A percentile compares a stretch with the other conserved stretches of the same genome.
phyloP scores from a whole-genome alignment of 768 basidiomycete species.

The Boletus barrowsii region DNA sequence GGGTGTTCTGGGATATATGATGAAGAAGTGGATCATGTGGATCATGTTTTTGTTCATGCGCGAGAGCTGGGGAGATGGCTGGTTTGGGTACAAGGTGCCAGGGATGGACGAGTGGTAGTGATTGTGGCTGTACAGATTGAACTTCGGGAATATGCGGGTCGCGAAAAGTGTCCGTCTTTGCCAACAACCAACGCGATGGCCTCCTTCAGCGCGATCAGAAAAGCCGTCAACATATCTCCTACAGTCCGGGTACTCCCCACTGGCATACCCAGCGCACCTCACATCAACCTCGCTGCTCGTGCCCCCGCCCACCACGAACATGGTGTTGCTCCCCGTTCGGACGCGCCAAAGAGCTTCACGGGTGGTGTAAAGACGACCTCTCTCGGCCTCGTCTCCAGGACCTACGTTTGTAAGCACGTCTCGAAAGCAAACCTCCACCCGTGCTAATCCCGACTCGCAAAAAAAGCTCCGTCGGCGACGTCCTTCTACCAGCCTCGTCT shows the following conservation, averaged over 20 bases:
- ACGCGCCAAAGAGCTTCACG: constrained; percentile 61
- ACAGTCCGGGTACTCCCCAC: constrained; percentile 75
- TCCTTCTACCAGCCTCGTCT: constrained; percentile 62
- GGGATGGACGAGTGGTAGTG: constrained; percentile 25
- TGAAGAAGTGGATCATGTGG: constrained; percentile 28
- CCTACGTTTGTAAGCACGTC: constrained; percentile 53
- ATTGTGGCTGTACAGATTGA: constrained; percentile 34
- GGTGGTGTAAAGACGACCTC: constrained; percentile 48
- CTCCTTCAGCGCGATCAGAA: constrained; percentile 72
- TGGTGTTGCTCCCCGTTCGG: constrained; percentile 54
- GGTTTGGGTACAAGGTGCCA: constrained; percentile 31
- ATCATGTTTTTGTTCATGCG: constrained; percentile 15
- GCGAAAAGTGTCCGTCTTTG: not conserved
- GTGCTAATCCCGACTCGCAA: constrained; percentile 12
- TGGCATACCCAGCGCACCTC: constrained; percentile 75
- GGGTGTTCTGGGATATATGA: constrained; percentile 16
- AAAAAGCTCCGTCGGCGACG: constrained; percentile 49
- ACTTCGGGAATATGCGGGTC: constrained; percentile 38
- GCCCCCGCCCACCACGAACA: constrained; percentile 58
- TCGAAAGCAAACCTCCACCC: constrained; percentile 6
- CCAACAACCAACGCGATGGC: constrained; percentile 43
- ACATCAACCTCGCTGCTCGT: constrained; percentile 70
- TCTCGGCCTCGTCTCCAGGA: constrained; percentile 61
- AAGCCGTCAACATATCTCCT: constrained; percentile 76
- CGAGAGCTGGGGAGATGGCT: constrained; percentile 29